These are phyloP conservation scores for Schwanniomyces pseudopolymorphus DNA, from an alignment of 805 yeast genomes.

Conservation along the genomic window DNA sequence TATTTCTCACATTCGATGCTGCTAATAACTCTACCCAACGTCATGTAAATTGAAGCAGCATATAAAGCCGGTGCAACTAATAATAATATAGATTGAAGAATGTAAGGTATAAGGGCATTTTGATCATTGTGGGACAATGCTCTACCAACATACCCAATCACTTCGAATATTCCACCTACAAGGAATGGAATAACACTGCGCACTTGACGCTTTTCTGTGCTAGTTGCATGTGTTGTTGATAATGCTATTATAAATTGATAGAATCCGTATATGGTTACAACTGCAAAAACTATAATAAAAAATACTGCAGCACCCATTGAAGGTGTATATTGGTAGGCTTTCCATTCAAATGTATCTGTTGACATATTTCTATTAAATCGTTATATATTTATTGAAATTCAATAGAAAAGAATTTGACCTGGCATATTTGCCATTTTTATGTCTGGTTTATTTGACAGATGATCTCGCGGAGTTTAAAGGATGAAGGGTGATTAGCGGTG, in stretches of 20 bases:
- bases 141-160: slow-evolving; percentile 23
- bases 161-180: slow-evolving; percentile 20
- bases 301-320: slow-evolving; percentile 2
- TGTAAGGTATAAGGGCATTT: slow-evolving; percentile 13
- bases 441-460: too few relatives aligned
- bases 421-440: too few relatives aligned
- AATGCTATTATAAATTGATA: background rate
- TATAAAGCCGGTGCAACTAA: slow-evolving; percentile 29
- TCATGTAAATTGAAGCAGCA: slow-evolving; percentile 30
- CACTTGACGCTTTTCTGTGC: background rate
- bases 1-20: too few relatives aligned
- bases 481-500: too few relatives aligned
- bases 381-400: too few relatives aligned
- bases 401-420: too few relatives aligned
- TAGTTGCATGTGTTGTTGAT: background rate
- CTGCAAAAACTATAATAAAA: background rate
- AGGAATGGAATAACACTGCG: slow-evolving; percentile 14
- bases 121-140: slow-evolving; percentile 10
- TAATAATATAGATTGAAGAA: slow-evolving; percentile 21
- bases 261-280: background rate
- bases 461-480: too few relatives aligned
- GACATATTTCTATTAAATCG: too few relatives aligned
- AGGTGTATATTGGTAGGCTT: slow-evolving; percentile 1
- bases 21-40: slow-evolving; percentile 20
- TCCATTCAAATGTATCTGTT: too few relatives aligned